phyloP scores from a whole-genome alignment of 2,329 filamentous ascomycete genomes.

The Colletotrichum simmondsii region DNA sequence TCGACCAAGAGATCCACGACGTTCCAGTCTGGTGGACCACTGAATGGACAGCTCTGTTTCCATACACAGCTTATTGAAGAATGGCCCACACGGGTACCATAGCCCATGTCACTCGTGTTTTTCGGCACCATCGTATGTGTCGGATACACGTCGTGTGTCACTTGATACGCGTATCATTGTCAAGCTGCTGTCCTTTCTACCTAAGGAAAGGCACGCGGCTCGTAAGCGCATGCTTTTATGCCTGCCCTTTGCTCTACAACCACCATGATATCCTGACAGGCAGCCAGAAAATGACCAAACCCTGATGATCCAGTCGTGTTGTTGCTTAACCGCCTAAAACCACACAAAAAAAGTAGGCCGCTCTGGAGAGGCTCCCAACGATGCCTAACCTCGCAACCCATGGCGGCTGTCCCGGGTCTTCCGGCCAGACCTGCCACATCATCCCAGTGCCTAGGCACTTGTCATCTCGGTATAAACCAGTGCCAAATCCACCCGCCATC shows the following conservation, averaged over 20 bases:
- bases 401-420: constrained; percentile 18
- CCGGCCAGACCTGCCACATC: constrained; percentile 13
- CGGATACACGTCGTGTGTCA: constrained; percentile 8
- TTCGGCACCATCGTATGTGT: neutral
- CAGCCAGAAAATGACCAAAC: constrained; percentile 3
- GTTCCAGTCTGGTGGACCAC: neutral
- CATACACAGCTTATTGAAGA: neutral
- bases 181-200: constrained; percentile 20
- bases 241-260: neutral
- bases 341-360: neutral
- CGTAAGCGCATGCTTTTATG: constrained; percentile 4
- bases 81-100: neutral
- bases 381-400: constrained; percentile 7
- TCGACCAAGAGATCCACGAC: neutral
- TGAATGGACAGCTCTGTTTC: neutral
- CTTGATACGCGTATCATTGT: constrained; percentile 28
- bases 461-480: constrained; percentile 16
- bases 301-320: neutral
- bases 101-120: neutral
- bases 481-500: neutral
- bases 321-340: neutral
- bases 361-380: constrained; percentile 1
- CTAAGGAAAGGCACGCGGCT: constrained; percentile 4
- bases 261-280: constrained; percentile 21
- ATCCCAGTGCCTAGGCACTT: neutral